These are phyloP conservation scores for Gremmenia infestans DNA, from an alignment of 2,329 filamentous ascomycete species.

Conservation along the genomic window DNA sequence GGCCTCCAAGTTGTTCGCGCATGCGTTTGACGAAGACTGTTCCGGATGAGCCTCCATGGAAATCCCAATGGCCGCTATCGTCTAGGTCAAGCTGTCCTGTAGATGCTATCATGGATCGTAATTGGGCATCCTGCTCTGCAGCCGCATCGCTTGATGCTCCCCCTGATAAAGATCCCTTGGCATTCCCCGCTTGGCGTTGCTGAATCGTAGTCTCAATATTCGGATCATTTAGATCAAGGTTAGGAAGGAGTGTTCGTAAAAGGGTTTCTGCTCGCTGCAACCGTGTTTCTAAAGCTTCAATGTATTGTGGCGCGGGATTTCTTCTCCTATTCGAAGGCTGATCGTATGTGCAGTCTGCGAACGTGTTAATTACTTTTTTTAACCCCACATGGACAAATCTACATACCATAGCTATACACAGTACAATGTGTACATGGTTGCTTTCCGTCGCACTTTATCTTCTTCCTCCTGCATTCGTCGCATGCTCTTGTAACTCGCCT, in stretches of 20 bases:
- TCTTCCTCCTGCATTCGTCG: slow-evolving; percentile 78
- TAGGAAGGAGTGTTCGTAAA: slow-evolving; percentile 57
- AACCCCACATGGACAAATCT: background rate
- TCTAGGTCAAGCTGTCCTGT: slow-evolving; percentile 88
- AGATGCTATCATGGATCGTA: slow-evolving; percentile 93
- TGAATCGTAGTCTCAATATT: slow-evolving; percentile 73
- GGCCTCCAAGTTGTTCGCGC: slow-evolving; percentile 78
- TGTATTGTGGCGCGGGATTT: slow-evolving; percentile 68
- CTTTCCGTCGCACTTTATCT: slow-evolving; percentile 84
- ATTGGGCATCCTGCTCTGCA: slow-evolving; percentile 59
- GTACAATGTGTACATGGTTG: slow-evolving; percentile 93
- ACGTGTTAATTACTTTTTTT: slow-evolving; percentile 3
- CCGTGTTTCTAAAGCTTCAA: slow-evolving; percentile 64
- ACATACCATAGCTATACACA: slow-evolving; percentile 93
- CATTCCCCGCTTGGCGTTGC: slow-evolving; percentile 37
- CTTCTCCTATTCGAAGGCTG: slow-evolving; percentile 71
- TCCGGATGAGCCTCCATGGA: slow-evolving; percentile 89
- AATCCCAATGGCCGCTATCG: slow-evolving; percentile 89
- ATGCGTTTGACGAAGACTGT: slow-evolving; percentile 82
- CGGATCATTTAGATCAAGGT: slow-evolving; percentile 72
- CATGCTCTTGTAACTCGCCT: slow-evolving; percentile 75
- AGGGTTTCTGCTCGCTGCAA: slow-evolving; percentile 66
- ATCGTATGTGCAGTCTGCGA: slow-evolving; percentile 67
- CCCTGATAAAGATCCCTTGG: slow-evolving; percentile 39
- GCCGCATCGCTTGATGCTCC: slow-evolving; percentile 6